A percentile compares a stretch with the other conserved stretches of the same genome.
Conservation (phyloP, 2,329 filamentous ascomycete species). For the Alternaria alternata region DNA sequence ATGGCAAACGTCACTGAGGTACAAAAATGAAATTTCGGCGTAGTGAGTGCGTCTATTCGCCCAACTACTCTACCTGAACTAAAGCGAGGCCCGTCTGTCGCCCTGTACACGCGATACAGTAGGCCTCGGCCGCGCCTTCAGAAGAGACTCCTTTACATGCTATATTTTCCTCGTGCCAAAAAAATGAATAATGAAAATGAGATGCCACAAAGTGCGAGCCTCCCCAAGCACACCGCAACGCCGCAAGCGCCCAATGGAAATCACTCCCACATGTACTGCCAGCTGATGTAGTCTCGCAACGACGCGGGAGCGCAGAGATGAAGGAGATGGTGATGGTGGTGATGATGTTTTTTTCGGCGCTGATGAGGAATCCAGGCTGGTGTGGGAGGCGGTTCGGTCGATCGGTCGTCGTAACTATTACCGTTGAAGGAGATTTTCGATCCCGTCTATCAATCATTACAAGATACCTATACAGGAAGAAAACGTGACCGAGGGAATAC, state of each 20-base stretch:
- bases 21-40: slow-evolving; percentile 1
- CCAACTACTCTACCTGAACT: slow-evolving; percentile 33
- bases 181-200: slow-evolving; percentile 34
- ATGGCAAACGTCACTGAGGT: background rate
- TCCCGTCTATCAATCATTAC: slow-evolving; percentile 53
- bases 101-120: slow-evolving; percentile 27
- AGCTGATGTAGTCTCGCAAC: slow-evolving; percentile 27
- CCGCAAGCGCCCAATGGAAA: slow-evolving; percentile 38
- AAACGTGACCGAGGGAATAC: slow-evolving; percentile 39
- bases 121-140: slow-evolving; percentile 12
- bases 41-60: slow-evolving; percentile 34
- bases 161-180: slow-evolving; percentile 38
- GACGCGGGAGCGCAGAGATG: slow-evolving; percentile 30
- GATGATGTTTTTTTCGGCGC: slow-evolving; percentile 19
- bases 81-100: slow-evolving; percentile 19
- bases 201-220: slow-evolving; percentile 32
- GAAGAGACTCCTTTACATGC: slow-evolving; percentile 40
- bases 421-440: slow-evolving; percentile 47
- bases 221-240: slow-evolving; percentile 33
- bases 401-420: slow-evolving; percentile 46
- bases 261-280: slow-evolving; percentile 31
- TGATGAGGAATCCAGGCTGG: slow-evolving; percentile 39
- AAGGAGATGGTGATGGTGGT: slow-evolving; percentile 27
- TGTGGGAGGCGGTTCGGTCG: slow-evolving; percentile 30
- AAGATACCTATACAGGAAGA: slow-evolving; percentile 52